Evolutionary conservation across 192 early-diverging fungal genomes (phyloP).

Genomic region (Gonapodya prolifera): DNA sequence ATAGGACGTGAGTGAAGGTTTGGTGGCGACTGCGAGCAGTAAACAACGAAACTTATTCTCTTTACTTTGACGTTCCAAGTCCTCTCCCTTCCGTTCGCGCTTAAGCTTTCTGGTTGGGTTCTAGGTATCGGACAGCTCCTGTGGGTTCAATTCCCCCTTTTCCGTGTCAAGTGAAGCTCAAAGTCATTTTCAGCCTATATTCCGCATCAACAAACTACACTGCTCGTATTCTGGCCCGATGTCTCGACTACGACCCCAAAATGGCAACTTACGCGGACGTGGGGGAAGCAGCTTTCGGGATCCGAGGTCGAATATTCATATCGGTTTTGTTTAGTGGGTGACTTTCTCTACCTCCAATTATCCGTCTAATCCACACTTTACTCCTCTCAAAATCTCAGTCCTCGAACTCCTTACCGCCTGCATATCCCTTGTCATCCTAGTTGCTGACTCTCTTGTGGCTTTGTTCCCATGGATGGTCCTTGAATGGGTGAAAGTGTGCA

Average conservation of each 20-base stretch:
- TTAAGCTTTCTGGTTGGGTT: neutral
- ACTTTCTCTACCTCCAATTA: neutral
- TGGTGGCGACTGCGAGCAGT: neutral
- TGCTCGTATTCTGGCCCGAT: neutral
- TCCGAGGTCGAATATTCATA: neutral
- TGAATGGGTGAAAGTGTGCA: neutral
- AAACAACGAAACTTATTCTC: neutral
- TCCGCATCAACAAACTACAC: neutral
- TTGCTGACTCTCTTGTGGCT: neutral
- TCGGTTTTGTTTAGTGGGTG: neutral
- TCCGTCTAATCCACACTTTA: neutral
- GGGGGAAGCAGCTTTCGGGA: neutral
- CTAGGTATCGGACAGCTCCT: neutral
- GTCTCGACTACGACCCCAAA: neutral
- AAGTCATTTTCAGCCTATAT: neutral
- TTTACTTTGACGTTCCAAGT: neutral
- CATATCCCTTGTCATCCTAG: constrained; percentile 1
- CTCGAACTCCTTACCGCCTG: neutral
- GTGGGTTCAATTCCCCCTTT: neutral
- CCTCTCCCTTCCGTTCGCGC: neutral
- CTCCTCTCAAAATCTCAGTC: neutral
- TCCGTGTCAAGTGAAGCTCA: neutral
- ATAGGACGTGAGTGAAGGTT: neutral
- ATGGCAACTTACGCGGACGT: constrained; percentile 2
- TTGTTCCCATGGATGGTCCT: neutral